Conservation (phyloP, 2,329 filamentous ascomycete species). For the Peltaster fructicola region DNA sequence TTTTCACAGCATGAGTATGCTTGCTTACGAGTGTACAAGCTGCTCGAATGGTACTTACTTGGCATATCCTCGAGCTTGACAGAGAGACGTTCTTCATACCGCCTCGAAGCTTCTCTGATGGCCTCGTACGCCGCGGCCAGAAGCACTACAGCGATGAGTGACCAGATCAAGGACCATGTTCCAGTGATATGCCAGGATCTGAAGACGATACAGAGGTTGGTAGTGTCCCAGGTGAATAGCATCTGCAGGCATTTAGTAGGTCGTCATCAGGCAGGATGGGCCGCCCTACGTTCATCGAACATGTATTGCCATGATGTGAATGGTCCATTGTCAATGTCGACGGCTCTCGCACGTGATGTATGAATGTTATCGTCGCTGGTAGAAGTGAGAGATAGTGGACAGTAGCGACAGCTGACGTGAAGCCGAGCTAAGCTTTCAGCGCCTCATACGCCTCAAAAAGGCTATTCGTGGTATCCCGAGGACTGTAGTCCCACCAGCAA, state of each 20-base stretch:
- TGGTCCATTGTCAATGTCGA: no score
- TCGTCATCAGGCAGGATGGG: no score
- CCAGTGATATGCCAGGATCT: constrained; percentile 71
- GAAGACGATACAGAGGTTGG: constrained; percentile 92
- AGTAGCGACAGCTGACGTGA: no score
- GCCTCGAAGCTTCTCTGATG: constrained; percentile 56
- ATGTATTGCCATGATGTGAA: no score
- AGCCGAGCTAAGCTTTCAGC: no score
- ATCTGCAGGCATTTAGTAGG: constrained; percentile 52
- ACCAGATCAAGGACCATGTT: constrained; percentile 57
- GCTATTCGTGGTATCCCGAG: no score
- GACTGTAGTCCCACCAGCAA: no score
- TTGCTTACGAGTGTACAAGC: background rate
- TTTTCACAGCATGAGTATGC: background rate
- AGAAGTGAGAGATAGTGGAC: no score
- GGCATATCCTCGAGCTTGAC: constrained; percentile 28
- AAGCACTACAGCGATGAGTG: constrained; percentile 63
- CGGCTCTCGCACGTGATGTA: no score
- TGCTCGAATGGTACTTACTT: constrained; percentile 20
- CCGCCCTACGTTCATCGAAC: no score
- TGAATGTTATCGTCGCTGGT: no score
- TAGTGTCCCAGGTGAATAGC: constrained; percentile 94
- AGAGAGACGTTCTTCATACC: constrained; percentile 47
- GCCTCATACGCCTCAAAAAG: no score
- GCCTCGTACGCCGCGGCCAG: constrained; percentile 88